A percentile compares a stretch with the other conserved stretches of the same genome.
Evolutionary conservation across 495 filamentous ascomycete species (phyloP).

Genomic region (Podospora anserina): DNA sequence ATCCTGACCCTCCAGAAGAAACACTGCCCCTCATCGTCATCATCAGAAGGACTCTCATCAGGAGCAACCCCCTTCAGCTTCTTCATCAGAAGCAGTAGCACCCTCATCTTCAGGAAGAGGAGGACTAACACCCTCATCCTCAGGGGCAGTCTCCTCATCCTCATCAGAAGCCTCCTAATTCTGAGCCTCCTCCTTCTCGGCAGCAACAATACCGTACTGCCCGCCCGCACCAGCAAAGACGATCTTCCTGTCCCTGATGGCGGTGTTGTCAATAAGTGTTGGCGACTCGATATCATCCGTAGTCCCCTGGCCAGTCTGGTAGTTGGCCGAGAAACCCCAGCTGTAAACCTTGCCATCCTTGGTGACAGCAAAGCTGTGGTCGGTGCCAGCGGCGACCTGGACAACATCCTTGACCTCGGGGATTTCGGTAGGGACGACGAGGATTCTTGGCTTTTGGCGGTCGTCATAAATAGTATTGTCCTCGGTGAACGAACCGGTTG

Average conservation of each 20-base stretch:
- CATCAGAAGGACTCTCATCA: background rate
- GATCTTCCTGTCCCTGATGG: constrained; percentile 57
- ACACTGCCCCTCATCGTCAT: no score
- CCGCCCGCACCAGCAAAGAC: constrained; percentile 60
- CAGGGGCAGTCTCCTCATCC: background rate
- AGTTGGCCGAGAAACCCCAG: constrained; percentile 67
- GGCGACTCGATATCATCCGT: constrained; percentile 57
- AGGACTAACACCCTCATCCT: background rate
- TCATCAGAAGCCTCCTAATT: constrained; percentile 1
- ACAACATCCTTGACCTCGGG: constrained; percentile 28
- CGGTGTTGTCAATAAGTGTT: constrained; percentile 60
- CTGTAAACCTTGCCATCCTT: constrained; percentile 59
- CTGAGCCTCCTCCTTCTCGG: constrained; percentile 18
- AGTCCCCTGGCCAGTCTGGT: constrained; percentile 64
- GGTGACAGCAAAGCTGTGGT: constrained; percentile 60
- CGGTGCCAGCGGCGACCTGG: constrained; percentile 50
- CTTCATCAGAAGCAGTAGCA: background rate
- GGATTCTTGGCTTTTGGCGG: constrained; percentile 53
- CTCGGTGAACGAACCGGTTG: constrained; percentile 43
- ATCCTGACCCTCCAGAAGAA: no score
- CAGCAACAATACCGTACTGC: constrained; percentile 61
- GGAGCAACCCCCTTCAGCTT: no score
- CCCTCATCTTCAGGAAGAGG: background rate
- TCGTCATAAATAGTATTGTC: constrained; percentile 60
- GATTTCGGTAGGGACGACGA: constrained; percentile 48